Conservation (phyloP, 768 basidiomycete species). For the Amylocystis lapponica region DNA sequence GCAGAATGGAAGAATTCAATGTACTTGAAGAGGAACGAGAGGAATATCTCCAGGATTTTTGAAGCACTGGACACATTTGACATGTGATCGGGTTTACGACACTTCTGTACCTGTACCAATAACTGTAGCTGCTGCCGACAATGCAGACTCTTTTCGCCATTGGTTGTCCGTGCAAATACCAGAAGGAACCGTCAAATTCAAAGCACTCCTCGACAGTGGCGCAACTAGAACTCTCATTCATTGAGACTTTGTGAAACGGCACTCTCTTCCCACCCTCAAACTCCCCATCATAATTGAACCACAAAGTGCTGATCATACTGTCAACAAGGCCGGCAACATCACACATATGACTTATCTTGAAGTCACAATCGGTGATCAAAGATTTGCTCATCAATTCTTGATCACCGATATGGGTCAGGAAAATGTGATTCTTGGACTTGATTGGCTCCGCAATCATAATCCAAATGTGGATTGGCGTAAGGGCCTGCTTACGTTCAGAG, state of each 20-base stretch:
- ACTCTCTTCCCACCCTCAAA: background rate
- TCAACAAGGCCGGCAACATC: slow-evolving; percentile 3
- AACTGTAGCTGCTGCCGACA: no score
- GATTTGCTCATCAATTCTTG: background rate
- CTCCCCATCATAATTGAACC: background rate
- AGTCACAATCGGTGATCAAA: slow-evolving; percentile 1
- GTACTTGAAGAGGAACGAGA: no score
- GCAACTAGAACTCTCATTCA: background rate
- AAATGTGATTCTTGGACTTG: slow-evolving; percentile 28
- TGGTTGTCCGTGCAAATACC: no score
- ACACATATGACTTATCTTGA: background rate
- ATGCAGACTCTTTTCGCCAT: no score
- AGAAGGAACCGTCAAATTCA: no score
- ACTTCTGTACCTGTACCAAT: no score
- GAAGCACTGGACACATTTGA: no score
- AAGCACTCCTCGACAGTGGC: no score
- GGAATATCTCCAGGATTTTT: no score
- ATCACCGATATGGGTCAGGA: slow-evolving; percentile 1
- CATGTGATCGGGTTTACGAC: no score
- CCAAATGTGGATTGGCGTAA: slow-evolving; percentile 28
- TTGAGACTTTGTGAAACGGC: background rate
- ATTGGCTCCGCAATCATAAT: slow-evolving; percentile 31
- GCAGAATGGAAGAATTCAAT: no score
- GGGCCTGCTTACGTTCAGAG: slow-evolving; percentile 21
- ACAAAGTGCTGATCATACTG: slow-evolving; percentile 1